Base-by-base conservation (phyloP, 2,329 filamentous ascomycete genomes). In the Neopestalotiopsis sp. region DNA sequence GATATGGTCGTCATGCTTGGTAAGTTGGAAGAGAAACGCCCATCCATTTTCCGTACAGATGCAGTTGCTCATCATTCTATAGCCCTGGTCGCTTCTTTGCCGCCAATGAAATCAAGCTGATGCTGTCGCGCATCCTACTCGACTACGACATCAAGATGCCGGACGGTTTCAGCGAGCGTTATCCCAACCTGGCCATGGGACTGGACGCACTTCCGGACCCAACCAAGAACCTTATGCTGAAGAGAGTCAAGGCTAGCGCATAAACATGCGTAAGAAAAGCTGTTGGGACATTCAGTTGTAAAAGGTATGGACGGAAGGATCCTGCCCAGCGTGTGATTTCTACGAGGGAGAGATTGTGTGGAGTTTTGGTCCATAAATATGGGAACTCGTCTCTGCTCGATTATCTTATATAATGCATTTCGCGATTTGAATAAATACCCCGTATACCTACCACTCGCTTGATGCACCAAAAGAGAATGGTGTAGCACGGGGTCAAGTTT, bases 51-150 rank as follows among this genome's bases (percentile, higher is more conserved):
- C 34, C 38, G 5, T 7, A 17, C 14, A 30, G 32, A 30, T 10
- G 7, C 53, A 28, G 14, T 20, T 42, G 57, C 57, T 59, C 24
- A 59, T 24, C 20, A 20, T 59, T n/a, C 13, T 62, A 17, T 13
- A 66, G 59, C 66, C 81, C 80, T 0, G 82, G 82, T 0, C 76
- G 82, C 0, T 84, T 83, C 76, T 84, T 84, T 62, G 82, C 82
- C 3, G 76, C 79, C 24, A 80, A 83, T 66, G 80, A 83, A 74
- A 81, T 84, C 73, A 84, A 84, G 74, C 73, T 83, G 70, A 80
- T 83, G 57, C 62, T 84, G 28, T 80, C 78, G 7, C 76, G 78
- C 40, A 72, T 81, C 10, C 71, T 84, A 66, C 79, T 83, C 4
- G 81, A 76, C 10, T 82, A 82, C 67, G 80, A 84, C 20, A 61